A percentile compares a stretch with the other conserved stretches of the same genome.
phyloP scores from a whole-genome alignment of 2,329 filamentous ascomycete genomes.

The Colletotrichum sp. region DNA sequence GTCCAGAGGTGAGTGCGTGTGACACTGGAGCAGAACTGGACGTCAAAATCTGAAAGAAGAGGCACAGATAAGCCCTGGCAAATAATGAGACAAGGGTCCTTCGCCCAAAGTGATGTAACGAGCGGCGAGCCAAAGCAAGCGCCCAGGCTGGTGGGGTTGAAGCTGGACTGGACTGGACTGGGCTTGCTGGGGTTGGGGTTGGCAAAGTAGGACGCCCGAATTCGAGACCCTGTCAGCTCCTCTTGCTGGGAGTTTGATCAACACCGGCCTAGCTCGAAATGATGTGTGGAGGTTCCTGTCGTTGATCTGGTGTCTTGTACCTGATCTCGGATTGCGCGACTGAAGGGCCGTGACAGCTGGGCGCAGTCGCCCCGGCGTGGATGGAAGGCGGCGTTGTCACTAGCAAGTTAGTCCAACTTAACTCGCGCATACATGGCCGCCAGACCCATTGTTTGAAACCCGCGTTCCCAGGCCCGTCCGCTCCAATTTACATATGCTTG shows the following conservation, averaged over 20 bases:
- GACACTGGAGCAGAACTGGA: background rate
- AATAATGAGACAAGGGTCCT: slow-evolving; percentile 18
- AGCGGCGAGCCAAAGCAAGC: slow-evolving; percentile 17
- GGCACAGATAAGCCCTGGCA: slow-evolving; percentile 12
- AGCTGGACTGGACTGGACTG: background rate
- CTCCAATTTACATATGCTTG: background rate
- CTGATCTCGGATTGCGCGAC: background rate
- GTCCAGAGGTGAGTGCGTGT: background rate
- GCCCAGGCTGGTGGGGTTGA: slow-evolving; percentile 3
- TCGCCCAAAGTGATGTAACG: slow-evolving; percentile 12
- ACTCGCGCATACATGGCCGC: background rate
- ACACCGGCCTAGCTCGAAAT: slow-evolving; percentile 7
- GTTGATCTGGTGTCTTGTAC: slow-evolving; percentile 11
- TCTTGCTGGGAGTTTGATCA: slow-evolving; percentile 14
- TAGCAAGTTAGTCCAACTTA: background rate
- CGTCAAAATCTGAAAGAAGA: slow-evolving; percentile 13
- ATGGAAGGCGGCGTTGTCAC: background rate
- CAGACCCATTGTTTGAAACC: slow-evolving; percentile 6
- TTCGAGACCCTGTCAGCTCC: slow-evolving; percentile 6
- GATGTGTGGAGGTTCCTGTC: slow-evolving; percentile 10
- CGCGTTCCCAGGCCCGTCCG: slow-evolving; percentile 9
- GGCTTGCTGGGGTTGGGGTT: slow-evolving; percentile 14
- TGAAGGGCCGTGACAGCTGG: slow-evolving; percentile 7
- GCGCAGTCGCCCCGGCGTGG: background rate
- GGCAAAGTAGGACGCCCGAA: background rate